Percentiles rank a stretch among this genome's conserved stretches.
Conservation (phyloP, 768 basidiomycete species). For the Albatrellus ellisii region DNA sequence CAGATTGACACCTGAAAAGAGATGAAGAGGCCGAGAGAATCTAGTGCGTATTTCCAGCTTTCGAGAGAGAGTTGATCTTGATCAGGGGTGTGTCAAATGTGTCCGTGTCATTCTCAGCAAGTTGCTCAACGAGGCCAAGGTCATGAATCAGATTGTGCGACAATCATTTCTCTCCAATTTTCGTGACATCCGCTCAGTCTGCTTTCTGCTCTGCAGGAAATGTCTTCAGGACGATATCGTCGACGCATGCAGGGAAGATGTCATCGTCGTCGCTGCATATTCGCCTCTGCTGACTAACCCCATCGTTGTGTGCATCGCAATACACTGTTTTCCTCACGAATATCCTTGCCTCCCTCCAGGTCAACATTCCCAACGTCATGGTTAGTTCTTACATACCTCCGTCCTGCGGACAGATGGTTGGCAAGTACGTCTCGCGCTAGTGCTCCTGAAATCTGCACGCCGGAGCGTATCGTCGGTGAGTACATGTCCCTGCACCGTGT, state of each 20-base stretch:
- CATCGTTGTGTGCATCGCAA: no score
- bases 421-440: conserved; percentile 22
- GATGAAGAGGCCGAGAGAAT: conserved; percentile 62
- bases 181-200: neutral
- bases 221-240: no score
- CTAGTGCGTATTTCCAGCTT: conserved; percentile 30
- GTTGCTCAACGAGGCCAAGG: conserved; percentile 38
- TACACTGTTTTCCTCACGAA: no score
- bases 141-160: conserved; percentile 70
- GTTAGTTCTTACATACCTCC: conserved; percentile 1
- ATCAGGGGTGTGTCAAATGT: conserved; percentile 27
- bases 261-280: no score
- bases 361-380: conserved; percentile 47
- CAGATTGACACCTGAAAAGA: conserved; percentile 76
- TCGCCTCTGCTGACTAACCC: no score
- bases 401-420: conserved; percentile 12
- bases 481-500: neutral
- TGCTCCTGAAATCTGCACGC: neutral
- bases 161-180: conserved; percentile 16
- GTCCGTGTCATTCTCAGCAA: conserved; percentile 52
- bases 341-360: conserved; percentile 60
- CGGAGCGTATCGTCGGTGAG: neutral
- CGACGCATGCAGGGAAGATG: no score
- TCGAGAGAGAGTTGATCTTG: conserved; percentile 4
- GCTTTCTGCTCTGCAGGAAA: no score